Evolutionary conservation across 768 basidiomycete species (phyloP), one percentile per base, ranked within the genome.

Genomic region (Rossbeevera mucosa): DNA sequence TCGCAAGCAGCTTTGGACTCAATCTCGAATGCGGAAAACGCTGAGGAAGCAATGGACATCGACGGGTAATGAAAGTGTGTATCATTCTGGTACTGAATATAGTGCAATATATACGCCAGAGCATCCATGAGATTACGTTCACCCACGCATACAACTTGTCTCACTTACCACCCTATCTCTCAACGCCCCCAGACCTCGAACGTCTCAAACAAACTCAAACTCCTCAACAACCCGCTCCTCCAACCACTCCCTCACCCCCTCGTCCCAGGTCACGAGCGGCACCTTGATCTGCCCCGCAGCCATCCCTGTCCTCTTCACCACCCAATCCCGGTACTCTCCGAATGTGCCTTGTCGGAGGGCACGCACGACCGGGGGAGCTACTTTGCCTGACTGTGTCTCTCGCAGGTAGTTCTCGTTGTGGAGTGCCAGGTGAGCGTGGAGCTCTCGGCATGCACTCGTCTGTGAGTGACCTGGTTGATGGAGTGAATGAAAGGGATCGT

Each of bases 221-320:
- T 64, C 64, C 18, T 50, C 25, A 0, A 57, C 41, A 6, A 62
- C 62, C 4, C 55, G 52, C 21, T 41, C 57, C 5, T 43, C 48
- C 26, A 64, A 41, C 60, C 64, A 63, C 7, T 52, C 29, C 42
- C 48, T 45, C 21, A 40, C 24, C 21, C 22, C 52, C 8, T 59
- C 56, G 29, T 59, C 53, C 55, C 48, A 59, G 0, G 54, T 44
- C 26, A 66, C 60, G 20, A 41, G 14, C 0, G 58, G 64, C 7
- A 64, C 55, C 47, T 66, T 66, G 41, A 58, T 47, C 29, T 66
- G 60, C 1, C 58, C 59, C 8, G 60, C 50, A 22, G 50, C 56
- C 43, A 50, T 44, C 21, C 60, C 56, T 12, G 56, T 59, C 40
- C 21, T 44, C 0, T 47, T 44, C 16, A 58, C 33, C 48, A 61